Conservation (phyloP, 768 basidiomycete species). For the Tubosaeta brunneosetosa region DNA sequence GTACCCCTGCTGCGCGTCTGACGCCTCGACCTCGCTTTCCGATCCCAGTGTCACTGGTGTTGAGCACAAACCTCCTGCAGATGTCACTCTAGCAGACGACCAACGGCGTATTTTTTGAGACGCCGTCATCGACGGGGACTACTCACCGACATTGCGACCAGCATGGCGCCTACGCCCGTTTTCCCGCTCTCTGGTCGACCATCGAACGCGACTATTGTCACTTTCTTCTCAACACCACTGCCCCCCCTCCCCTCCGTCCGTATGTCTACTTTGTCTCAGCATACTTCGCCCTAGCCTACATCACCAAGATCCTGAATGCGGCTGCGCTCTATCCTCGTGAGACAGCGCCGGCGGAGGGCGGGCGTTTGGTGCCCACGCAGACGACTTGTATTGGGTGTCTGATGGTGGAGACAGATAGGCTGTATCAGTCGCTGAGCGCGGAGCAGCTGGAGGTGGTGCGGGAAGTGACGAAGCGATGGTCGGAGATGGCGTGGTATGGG, state of each 20-base stretch:
- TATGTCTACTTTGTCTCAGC: not conserved
- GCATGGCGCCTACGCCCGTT: constrained; percentile 11
- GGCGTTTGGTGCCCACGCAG: constrained; percentile 15
- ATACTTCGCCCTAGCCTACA: constrained; percentile 10
- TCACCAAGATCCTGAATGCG: constrained; percentile 8
- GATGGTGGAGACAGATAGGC: constrained; percentile 16
- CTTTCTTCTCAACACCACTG: constrained; percentile 17
- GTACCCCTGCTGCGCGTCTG: constrained; percentile 15
- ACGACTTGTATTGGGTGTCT: constrained; percentile 20
- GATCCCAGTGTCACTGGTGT: constrained; percentile 3
- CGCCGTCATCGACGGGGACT: constrained; percentile 15
- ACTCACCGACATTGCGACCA: constrained; percentile 12
- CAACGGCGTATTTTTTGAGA: constrained; percentile 9
- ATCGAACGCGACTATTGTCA: constrained; percentile 16
- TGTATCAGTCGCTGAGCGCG: constrained; percentile 12
- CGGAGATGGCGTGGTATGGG: constrained; percentile 15
- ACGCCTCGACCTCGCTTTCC: constrained; percentile 5
- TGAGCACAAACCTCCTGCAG: constrained; percentile 2
- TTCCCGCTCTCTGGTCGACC: constrained; percentile 16
- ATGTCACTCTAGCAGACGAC: constrained; percentile 4
- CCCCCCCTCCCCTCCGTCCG: constrained; percentile 10
- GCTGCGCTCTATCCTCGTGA: constrained; percentile 17
- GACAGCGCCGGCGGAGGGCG: constrained; percentile 1
- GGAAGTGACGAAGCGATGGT: constrained; percentile 8
- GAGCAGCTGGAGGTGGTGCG: constrained; percentile 3